These are phyloP conservation scores for Metschnikowia cubensis DNA, from an alignment of 805 yeast genomes.

Conservation along the genomic window DNA sequence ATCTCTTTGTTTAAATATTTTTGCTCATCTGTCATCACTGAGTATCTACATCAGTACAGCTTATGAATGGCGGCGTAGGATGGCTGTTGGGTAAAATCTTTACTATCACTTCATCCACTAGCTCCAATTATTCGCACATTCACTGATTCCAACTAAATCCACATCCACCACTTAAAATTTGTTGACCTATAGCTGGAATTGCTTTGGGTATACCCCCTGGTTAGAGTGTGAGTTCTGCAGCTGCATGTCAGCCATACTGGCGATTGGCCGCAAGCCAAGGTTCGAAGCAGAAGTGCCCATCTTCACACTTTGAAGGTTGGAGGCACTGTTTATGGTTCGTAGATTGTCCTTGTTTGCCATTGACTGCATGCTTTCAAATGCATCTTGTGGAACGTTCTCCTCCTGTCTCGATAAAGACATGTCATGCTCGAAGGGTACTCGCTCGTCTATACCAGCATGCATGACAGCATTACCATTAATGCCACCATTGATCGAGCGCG, in stretches of 20 bases:
- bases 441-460: neutral
- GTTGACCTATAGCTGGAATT: conserved; percentile 7
- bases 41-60: no score
- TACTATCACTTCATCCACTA: no score
- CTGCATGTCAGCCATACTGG: conserved; percentile 19
- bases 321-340: conserved; percentile 31
- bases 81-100: neutral
- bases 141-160: neutral
- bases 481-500: neutral
- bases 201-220: conserved; percentile 8
- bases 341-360: conserved; percentile 14
- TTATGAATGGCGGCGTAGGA: neutral
- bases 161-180: no score
- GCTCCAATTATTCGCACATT: no score
- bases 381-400: neutral
- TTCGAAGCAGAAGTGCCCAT: conserved; percentile 4
- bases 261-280: conserved; percentile 14
- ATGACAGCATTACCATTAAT: neutral
- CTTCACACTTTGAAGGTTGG: conserved; percentile 24
- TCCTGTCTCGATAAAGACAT: neutral
- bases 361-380: neutral
- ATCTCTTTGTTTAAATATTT: neutral
- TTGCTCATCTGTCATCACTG: neutral
- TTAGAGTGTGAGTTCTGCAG: conserved; percentile 4
- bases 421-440: conserved; percentile 1